These are phyloP conservation scores for Cucumis hystrix DNA, from an alignment of 306 rosid species.

Conservation along the genomic window DNA sequence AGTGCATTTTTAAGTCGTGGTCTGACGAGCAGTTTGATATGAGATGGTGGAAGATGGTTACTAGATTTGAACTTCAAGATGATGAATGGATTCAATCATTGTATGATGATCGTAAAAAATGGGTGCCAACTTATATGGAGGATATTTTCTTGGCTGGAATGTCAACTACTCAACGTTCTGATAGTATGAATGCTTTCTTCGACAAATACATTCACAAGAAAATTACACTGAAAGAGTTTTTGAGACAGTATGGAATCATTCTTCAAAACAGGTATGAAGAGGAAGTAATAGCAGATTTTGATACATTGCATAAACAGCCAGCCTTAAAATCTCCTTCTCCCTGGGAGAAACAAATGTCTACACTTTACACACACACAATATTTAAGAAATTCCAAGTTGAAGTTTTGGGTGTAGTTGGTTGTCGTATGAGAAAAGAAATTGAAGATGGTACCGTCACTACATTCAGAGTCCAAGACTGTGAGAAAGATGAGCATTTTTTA, in stretches of 20 bases:
- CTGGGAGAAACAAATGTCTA: conserved; percentile 93
- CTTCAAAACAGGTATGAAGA: conserved; percentile 79
- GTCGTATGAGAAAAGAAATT: conserved; percentile 59
- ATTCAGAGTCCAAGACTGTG: conserved; percentile 74
- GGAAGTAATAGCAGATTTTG: conserved; percentile 86
- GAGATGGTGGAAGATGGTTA: conserved; percentile 87
- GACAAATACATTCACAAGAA: conserved; percentile 85
- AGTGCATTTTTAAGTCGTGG: conserved; percentile 77
- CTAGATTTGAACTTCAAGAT: conserved; percentile 70
- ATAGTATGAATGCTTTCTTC: conserved; percentile 76
- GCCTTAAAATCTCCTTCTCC: conserved; percentile 94
- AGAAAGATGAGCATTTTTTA: conserved; percentile 54
- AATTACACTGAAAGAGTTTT: conserved; percentile 74
- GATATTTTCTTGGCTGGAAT: conserved; percentile 73
- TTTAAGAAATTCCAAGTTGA: conserved; percentile 85
- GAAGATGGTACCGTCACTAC: conserved; percentile 46
- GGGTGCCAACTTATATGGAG: conserved; percentile 74
- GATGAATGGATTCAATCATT: conserved; percentile 53
- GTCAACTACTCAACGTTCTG: conserved; percentile 69
- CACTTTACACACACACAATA: conserved; percentile 72
- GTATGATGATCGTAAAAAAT: conserved; percentile 69
- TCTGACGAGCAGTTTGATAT: conserved; percentile 76
- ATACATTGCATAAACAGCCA: conserved; percentile 86
- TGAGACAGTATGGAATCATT: conserved; percentile 68
- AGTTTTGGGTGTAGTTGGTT: conserved; percentile 86